Evolutionary conservation across 768 basidiomycete species (phyloP).

Genomic region (Rubroboletus satanas): DNA sequence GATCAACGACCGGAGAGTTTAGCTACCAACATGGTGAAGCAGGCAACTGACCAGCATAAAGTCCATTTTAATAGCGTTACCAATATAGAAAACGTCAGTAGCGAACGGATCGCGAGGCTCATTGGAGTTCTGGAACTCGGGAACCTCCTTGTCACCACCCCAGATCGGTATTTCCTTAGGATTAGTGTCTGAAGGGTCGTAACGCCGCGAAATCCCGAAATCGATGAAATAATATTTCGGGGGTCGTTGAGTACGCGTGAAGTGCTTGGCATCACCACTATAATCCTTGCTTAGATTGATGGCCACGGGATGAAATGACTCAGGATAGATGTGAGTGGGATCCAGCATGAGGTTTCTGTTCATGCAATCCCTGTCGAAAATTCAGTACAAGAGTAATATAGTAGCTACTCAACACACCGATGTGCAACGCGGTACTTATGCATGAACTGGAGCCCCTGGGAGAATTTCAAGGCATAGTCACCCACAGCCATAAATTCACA

Average conservation of each 20-base stretch:
- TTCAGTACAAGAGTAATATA: too few species aligned
- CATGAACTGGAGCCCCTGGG: too few species aligned
- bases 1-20: too few species aligned
- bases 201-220: not conserved
- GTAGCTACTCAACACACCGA: too few species aligned
- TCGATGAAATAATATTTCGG: not conserved
- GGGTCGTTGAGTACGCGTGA: not conserved
- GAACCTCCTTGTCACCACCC: conserved; percentile 42
- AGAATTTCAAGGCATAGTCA: too few species aligned
- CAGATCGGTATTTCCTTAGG: conserved; percentile 17
- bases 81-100: conserved; percentile 43
- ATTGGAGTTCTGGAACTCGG: conserved; percentile 32
- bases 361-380: too few species aligned
- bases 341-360: not conserved
- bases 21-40: not conserved
- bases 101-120: conserved; percentile 37
- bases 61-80: conserved; percentile 34
- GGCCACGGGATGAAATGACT: not conserved
- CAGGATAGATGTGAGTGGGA: not conserved
- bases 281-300: not conserved
- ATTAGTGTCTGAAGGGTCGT: not conserved
- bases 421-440: too few species aligned
- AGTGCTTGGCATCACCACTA: not conserved
- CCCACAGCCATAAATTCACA: too few species aligned
- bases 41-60: conserved; percentile 29